These are phyloP conservation scores for Pythium monospermum DNA, from an alignment of 352 stramenopile species.

Conservation along the genomic window DNA sequence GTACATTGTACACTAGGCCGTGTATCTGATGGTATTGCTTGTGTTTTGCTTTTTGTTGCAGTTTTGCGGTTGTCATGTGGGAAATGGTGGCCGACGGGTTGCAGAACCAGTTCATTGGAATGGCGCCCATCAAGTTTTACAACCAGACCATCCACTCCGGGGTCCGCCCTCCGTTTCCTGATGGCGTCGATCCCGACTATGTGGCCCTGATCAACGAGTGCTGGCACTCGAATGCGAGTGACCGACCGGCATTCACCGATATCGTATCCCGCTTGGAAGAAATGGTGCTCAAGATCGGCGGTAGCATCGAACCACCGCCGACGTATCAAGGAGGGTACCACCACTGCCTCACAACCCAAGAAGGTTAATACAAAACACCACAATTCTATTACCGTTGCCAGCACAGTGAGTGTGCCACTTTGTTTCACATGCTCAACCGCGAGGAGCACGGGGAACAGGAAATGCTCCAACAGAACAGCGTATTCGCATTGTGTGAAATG, in stretches of 20 bases:
- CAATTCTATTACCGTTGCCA: too few species aligned
- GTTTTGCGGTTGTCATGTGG: conserved; percentile 89
- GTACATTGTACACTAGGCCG: not conserved
- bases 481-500: too few species aligned
- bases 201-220: conserved; percentile 73
- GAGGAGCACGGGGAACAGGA: too few species aligned
- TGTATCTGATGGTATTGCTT: not conserved
- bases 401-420: too few species aligned
- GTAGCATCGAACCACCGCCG: conserved; percentile 76
- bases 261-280: conserved; percentile 74
- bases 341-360: conserved; percentile 45
- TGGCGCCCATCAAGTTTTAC: conserved; percentile 90
- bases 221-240: conserved; percentile 73
- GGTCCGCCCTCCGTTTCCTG: conserved; percentile 64
- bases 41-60: conserved; percentile 15
- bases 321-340: conserved; percentile 85
- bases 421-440: too few species aligned
- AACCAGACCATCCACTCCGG: conserved; percentile 82
- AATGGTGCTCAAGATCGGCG: conserved; percentile 65
- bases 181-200: conserved; percentile 66
- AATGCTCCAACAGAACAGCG: too few species aligned
- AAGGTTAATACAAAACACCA: too few species aligned
- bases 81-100: conserved; percentile 81
- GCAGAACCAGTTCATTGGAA: conserved; percentile 85
- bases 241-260: conserved; percentile 69